Evolutionary conservation across 2,329 filamentous ascomycete species (phyloP), one percentile per base, ranked within the genome.

Genomic region (Pezicula radicicola): DNA sequence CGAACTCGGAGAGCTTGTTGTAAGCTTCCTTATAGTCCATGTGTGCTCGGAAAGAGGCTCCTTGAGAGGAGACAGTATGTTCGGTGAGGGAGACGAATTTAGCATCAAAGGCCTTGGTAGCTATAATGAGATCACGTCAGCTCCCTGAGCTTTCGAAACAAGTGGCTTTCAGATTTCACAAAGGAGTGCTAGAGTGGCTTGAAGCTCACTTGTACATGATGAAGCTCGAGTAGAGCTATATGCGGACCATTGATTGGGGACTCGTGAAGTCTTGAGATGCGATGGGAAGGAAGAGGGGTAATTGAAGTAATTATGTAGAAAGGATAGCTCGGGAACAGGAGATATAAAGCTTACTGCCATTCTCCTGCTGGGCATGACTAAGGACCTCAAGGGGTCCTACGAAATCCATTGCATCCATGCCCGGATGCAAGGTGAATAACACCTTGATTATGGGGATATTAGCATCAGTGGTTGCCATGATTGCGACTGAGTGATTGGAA

Each of bases 21-120:
- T 90, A 80, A 55, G 89, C 89, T 66, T 93, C 88, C 66, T 88
- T 87, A 77, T 82, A 91, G 67, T 84, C 78, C 69, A 92, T 85
- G 71, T 94, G 86, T 56, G 88, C 84, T 63, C 82, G 81, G 69
- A 94, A 75, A 61, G 84, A 77, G 65, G 87, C 79, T 60, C 88
- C 88, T 69, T 91, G 79, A 50, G 70, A 69, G 42, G 79, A 78
- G 52, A 72, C 73, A 51, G 77, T 77, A 67, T 75, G 70, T 62
- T 80, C 75, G 67, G 81, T 79, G 52, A 75, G 75, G 67, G 60
- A 55, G 46, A 60, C 60, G 48, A 65, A 64, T 51, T 55, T 51
- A 35, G 55, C 52, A 16, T 57, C 39, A 49, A 64, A 66, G 19
- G 63, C 61, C 49, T 62, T 63, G 50, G 58, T 59, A 42, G 62